Evolutionary conservation across 2,329 filamentous ascomycete species (phyloP), one percentile per base, ranked within the genome.

Genomic region (Pseudogymnoascus verrucosus): DNA sequence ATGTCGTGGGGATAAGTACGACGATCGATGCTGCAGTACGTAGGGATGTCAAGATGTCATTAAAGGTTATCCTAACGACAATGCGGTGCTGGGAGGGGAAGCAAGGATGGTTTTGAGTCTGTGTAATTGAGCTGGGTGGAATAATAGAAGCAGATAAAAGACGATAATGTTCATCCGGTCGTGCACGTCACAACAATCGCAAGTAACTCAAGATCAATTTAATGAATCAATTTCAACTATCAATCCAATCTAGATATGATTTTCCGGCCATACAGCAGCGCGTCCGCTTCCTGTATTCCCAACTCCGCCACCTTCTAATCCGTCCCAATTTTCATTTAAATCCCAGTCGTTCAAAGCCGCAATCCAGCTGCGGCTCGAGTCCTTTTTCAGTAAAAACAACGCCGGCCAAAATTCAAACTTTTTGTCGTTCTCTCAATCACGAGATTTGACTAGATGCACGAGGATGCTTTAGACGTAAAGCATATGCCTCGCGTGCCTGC

Each of bases 401-500:
- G 51, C 51, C 51, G 51, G 51, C 51, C 26, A 57, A 57, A 57
- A 57, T 57, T 57, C 51, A 57, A 57, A 57, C 10, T 21, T 57
- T 57, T 57, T 57, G 47, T 57, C 47, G 28, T 31, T 34, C 47
- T 57, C 26, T 57, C 51, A 34, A 57, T 57, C 26, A 57, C 51
- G 26, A 54, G 47, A 34, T 54, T 51, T 28, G 23, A 51, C 44
- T 31, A 31, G 23, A 11, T 8, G 7, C 5, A 51, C 42, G 42
- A 47, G 19, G 23, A 2, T 54, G 14, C 14, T 16, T 44, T 34
- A 57, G 42, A 47, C 10, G 59, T 39, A 39, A 21, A 61, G 16
- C 59, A 61, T 61, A 7, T 61, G 26, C 37, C 59, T 44, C n/a
- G 64, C 62, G 19, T 68, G 65, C 11, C 65, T 63, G 54, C 65